Base-by-base conservation (phyloP, 169 alveolate genomes). In the Plasmodium cynomolgi region DNA sequence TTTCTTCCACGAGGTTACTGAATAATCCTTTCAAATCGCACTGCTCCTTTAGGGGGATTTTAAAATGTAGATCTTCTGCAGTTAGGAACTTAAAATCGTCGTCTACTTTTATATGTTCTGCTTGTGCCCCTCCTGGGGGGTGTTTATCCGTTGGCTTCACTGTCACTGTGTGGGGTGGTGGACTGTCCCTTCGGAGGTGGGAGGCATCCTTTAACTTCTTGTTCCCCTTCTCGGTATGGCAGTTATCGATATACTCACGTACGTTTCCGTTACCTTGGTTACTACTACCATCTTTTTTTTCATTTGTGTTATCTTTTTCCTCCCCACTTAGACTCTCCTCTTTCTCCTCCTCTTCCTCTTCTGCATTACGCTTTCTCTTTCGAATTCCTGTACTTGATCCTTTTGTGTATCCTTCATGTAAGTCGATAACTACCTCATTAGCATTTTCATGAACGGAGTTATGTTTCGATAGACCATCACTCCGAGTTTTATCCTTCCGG, bases 31-130 rank as follows among this genome's bases (percentile, higher is more conserved):
- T 86, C 68, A 74, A 33, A 8, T 75, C 85, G 8, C 93, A 86
- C 39, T 86, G 62, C 9, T 86, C 85, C 71, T 86, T 86, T 54
- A 86, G 6, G 29, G 86, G 93, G 6, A 86, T 77, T 20, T 77
- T 77, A 75, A 75, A 86, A 17, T 75, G 71, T 1, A 75, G 68
- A 23, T 86, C 93, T 23, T 54, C 68, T 77, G 58, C 33, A 23
- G 80, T 79, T n/a, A 86, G 41, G 81, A 77, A 86, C 8, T 86
- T 75, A 3, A 75, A 54, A 86, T 77, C 85, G 3, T 56, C 88
- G 17, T 86, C 88, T 1, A 34, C 62, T 34, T 86, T 86, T 34
- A 86, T 86, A 29, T 47, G 74, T 34, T 75, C 86, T 33, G 50
- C 47, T 54, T 62, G 15, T 23, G 2, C 17, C 17, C 34, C 77